Evolutionary conservation across 805 yeast genomes (phyloP).

Genomic region (Candida odintsovae): DNA sequence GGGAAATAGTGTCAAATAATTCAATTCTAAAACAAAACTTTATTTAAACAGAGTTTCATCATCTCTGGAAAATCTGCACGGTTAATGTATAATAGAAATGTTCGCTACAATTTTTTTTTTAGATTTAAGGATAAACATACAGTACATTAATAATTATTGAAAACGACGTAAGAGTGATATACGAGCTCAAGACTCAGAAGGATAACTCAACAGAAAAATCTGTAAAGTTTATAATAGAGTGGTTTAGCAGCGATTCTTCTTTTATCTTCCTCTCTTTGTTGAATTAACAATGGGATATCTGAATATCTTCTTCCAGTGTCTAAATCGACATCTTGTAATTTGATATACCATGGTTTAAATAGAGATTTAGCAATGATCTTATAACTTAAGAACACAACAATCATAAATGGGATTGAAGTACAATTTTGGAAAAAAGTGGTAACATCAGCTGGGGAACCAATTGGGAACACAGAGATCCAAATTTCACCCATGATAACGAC

Average conservation of each 20-base stretch:
- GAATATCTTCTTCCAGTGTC: constrained; percentile 62
- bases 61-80: neutral
- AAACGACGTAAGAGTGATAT: neutral
- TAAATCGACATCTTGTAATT: constrained; percentile 46
- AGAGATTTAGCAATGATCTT: constrained; percentile 30
- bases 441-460: constrained; percentile 29
- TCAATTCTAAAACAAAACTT: neutral
- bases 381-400: constrained; percentile 28
- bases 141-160: neutral
- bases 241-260: constrained; percentile 41
- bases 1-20: too few relatives aligned
- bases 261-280: constrained; percentile 51
- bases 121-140: neutral
- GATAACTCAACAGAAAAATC: constrained; percentile 50
- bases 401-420: constrained; percentile 31
- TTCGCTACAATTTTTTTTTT: neutral
- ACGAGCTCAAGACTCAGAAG: too few relatives aligned
- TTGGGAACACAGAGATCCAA: constrained; percentile 77
- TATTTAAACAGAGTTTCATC: neutral
- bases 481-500: constrained; percentile 69
- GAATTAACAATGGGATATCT: constrained; percentile 49
- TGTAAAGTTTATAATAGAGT: constrained; percentile 40
- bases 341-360: constrained; percentile 35
- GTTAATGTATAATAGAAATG: neutral
- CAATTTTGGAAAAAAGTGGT: constrained; percentile 34